Base-by-base conservation (phyloP, 495 filamentous ascomycete species). In the Durotheca rogersii region DNA sequence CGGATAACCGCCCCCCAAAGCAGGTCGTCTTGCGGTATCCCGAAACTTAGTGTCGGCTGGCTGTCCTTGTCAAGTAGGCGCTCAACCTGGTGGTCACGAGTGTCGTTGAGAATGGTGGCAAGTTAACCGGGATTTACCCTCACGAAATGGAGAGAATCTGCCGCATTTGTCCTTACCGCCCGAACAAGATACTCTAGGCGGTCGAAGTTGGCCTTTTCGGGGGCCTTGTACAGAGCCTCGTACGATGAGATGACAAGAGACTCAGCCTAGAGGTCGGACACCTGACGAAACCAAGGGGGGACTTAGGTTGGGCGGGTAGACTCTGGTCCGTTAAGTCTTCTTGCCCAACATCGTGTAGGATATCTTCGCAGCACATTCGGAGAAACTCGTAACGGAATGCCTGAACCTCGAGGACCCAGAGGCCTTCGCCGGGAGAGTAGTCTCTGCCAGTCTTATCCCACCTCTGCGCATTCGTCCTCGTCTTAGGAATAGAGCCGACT, bases 91-190 rank as follows among this genome's bases (percentile, higher is more conserved):
- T 81, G 77, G 11, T 80, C 77, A 18, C 49, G 57, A 7, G 36
- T 42, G 0, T 75, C 66, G 4, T 39, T 43, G 0, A 79, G 2
- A 10, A 46, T 20, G 4, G 64, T 59, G 3, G 54, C 55, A 35
- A 83, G 81, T 50, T 81, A 84, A 4, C 45, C 64, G 0, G 80
- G 78, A 55, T 83, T 77, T 41, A 81, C 78, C n/a, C 80, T 69
- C 29, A 82, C 54, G 1, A 67, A 48, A 72, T 72, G 77, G 4
- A 83, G 27, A 41, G 78, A 75, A 46, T 82, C 78, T 37, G 76
- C 69, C 2, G 71, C 67, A 14, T 67, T 67, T 0, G 60, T 47
- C 1, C 44, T 38, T 41, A 64, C 68, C 0, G 78, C 70, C 1
- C 37, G 29, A 1, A 81, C 36, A 2, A 83, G 48, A 0, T 61